These are phyloP conservation scores for Colletotrichum zoysiae DNA, from an alignment of 2,329 filamentous ascomycete species.

Conservation along the genomic window DNA sequence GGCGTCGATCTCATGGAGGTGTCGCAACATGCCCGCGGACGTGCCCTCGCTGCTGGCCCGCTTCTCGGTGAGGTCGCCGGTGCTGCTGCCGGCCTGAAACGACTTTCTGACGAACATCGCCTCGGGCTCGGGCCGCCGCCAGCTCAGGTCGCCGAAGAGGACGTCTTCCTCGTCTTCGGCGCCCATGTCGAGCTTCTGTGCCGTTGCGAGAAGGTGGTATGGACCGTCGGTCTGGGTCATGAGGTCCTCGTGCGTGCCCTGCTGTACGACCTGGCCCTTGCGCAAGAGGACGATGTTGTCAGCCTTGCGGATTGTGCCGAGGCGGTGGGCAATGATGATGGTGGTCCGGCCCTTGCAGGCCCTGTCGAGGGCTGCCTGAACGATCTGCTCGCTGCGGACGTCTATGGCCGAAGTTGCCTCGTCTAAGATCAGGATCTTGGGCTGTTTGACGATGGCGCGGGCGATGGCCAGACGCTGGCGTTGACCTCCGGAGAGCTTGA, in stretches of 20 bases:
- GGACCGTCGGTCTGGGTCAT: constrained; percentile 55
- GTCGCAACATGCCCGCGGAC: constrained; percentile 16
- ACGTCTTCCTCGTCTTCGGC: constrained; percentile 33
- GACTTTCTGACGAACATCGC: neutral
- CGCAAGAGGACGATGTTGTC: constrained; percentile 71
- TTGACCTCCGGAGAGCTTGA: constrained; percentile 76
- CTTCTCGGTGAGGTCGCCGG: constrained; percentile 35
- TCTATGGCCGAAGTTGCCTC: constrained; percentile 73
- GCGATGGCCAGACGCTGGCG: constrained; percentile 71
- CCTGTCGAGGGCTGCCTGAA: constrained; percentile 62
- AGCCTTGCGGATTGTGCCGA: constrained; percentile 66
- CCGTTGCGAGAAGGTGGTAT: constrained; percentile 59
- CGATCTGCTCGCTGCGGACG: constrained; percentile 65
- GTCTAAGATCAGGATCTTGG: constrained; percentile 69
- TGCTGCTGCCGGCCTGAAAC: constrained; percentile 23
- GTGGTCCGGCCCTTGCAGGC: constrained; percentile 67
- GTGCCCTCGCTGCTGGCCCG: constrained; percentile 29
- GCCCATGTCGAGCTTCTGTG: constrained; percentile 44
- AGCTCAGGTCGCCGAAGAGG: constrained; percentile 43
- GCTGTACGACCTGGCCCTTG: constrained; percentile 65
- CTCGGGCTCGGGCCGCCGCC: constrained; percentile 34
- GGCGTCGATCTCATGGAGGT: constrained; percentile 24
- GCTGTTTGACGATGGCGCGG: constrained; percentile 67
- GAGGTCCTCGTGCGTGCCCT: constrained; percentile 69
- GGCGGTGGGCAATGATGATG: constrained; percentile 68